Conservation (phyloP, 1,284 basidiomycete genomes). For the Megacollybia platyphylla region DNA sequence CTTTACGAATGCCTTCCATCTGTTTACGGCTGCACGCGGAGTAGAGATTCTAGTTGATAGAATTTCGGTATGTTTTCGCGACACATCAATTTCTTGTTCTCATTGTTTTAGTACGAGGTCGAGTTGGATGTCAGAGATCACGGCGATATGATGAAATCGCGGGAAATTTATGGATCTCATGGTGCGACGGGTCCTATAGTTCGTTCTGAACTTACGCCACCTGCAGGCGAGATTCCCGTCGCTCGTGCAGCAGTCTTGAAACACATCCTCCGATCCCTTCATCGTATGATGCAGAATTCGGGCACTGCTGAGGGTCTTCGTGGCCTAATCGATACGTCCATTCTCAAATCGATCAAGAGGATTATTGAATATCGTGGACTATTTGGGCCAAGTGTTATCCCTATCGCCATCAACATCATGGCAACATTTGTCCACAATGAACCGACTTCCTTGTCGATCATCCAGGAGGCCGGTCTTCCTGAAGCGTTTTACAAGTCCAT, state of each 20-base stretch:
- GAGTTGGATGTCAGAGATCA: constrained; percentile 53
- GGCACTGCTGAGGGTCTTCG: constrained; percentile 91
- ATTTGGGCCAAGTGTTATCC: constrained; percentile 83
- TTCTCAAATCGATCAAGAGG: constrained; percentile 79
- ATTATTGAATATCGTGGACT: constrained; percentile 75
- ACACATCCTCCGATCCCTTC: constrained; percentile 85
- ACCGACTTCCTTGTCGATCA: constrained; percentile 84
- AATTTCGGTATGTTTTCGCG: constrained; percentile 55
- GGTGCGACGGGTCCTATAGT: constrained; percentile 23
- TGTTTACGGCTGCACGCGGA: constrained; percentile 81
- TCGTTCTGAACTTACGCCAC: constrained; percentile 4
- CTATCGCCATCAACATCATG: constrained; percentile 91
- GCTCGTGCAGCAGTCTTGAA: constrained; percentile 70
- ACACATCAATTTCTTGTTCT: constrained; percentile 1
- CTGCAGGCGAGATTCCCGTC: constrained; percentile 49
- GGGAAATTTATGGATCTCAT: constrained; percentile 40
- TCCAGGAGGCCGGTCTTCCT: constrained; percentile 88
- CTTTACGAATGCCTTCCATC: constrained; percentile 76
- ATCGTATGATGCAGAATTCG: constrained; percentile 93
- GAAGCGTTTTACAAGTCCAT: constrained; percentile 83
- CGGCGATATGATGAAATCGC: constrained; percentile 26
- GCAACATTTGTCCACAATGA: constrained; percentile 98
- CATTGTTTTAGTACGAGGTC: constrained; percentile 48
- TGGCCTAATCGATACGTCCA: constrained; percentile 85
- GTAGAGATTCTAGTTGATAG: constrained; percentile 78